These are phyloP conservation scores for Litsea cubeba DNA, from an alignment of 164 flowering plant genomes.

Conservation along the genomic window DNA sequence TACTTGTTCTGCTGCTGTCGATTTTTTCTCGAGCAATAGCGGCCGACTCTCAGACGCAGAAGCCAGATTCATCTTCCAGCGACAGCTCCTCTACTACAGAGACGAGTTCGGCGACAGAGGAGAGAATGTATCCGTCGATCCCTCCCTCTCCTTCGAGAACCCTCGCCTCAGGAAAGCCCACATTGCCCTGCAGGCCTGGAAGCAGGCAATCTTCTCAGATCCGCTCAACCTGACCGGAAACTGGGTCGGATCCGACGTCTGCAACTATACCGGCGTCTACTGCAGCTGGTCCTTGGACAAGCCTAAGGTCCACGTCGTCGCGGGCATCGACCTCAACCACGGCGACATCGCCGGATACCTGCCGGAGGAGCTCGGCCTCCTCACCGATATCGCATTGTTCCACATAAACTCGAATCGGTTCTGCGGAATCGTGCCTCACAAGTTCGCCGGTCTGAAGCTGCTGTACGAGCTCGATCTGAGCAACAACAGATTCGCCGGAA, in stretches of 20 bases:
- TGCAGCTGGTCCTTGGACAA: constrained; percentile 61
- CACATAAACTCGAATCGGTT: constrained; percentile 67
- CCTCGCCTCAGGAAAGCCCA: constrained; percentile 54
- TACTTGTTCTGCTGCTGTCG: background rate
- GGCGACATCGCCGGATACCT: constrained; percentile 66
- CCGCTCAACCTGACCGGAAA: constrained; percentile 57
- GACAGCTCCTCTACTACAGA: constrained; percentile 58
- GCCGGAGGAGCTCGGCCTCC: constrained; percentile 55
- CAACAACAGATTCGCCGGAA: constrained; percentile 63
- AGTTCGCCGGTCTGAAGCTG: constrained; percentile 29
- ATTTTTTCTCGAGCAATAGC: constrained; percentile 11
- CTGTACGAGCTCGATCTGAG: constrained; percentile 65
- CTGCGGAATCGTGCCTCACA: constrained; percentile 51
- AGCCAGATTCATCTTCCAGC: constrained; percentile 34
- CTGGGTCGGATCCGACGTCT: constrained; percentile 84
- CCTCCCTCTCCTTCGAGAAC: constrained; percentile 61
- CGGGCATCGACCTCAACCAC: constrained; percentile 87
- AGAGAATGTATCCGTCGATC: constrained; percentile 55
- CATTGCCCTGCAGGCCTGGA: constrained; percentile 90
- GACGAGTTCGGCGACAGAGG: constrained; percentile 70
- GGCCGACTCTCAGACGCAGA: constrained; percentile 45
- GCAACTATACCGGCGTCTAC: constrained; percentile 63
- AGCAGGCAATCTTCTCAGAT: constrained; percentile 76
- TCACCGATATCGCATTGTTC: constrained; percentile 53
- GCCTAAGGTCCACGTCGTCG: constrained; percentile 40